A percentile compares a stretch with the other conserved stretches of the same genome.
Conservation (phyloP, 2,329 filamentous ascomycete genomes). For the Plenodomus tracheiphilus region DNA sequence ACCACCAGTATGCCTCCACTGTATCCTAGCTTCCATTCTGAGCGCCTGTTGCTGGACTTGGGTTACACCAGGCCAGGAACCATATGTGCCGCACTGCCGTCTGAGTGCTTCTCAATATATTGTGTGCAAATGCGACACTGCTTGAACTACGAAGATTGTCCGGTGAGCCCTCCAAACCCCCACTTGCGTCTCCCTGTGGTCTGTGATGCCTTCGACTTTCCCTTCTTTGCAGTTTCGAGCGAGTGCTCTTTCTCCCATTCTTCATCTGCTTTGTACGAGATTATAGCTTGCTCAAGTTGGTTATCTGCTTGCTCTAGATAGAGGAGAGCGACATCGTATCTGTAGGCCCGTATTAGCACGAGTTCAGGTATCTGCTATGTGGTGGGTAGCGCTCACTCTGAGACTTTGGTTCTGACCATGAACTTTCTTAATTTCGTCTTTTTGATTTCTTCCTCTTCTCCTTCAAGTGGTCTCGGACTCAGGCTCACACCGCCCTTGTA, state of each 20-base stretch:
- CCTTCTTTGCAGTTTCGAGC: conserved; percentile 52
- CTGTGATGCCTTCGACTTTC: conserved; percentile 42
- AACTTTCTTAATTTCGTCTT: conserved; percentile 73
- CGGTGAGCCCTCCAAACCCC: conserved; percentile 43
- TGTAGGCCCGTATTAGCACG: conserved; percentile 48
- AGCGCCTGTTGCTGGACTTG: too few relatives aligned
- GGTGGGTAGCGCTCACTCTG: conserved; percentile 61
- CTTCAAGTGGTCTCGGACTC: conserved; percentile 71
- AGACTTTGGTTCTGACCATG: conserved; percentile 78
- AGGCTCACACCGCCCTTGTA: conserved; percentile 70
- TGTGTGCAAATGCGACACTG: not conserved
- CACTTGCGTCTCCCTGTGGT: conserved; percentile 36
- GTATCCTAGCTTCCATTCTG: too few relatives aligned
- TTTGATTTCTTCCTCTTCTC: conserved; percentile 72
- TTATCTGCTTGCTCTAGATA: conserved; percentile 74
- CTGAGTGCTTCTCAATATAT: too few relatives aligned
- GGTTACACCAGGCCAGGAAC: too few relatives aligned
- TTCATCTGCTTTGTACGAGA: conserved; percentile 70
- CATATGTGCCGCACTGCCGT: too few relatives aligned
- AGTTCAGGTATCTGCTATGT: not conserved
- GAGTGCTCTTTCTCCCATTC: conserved; percentile 74
- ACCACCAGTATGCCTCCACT: too few relatives aligned
- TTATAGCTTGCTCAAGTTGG: conserved; percentile 66
- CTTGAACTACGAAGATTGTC: conserved; percentile 35
- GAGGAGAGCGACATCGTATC: conserved; percentile 70